phyloP scores from a whole-genome alignment of 1,139 yeast species.

The Blastobotrys buckinghamii region DNA sequence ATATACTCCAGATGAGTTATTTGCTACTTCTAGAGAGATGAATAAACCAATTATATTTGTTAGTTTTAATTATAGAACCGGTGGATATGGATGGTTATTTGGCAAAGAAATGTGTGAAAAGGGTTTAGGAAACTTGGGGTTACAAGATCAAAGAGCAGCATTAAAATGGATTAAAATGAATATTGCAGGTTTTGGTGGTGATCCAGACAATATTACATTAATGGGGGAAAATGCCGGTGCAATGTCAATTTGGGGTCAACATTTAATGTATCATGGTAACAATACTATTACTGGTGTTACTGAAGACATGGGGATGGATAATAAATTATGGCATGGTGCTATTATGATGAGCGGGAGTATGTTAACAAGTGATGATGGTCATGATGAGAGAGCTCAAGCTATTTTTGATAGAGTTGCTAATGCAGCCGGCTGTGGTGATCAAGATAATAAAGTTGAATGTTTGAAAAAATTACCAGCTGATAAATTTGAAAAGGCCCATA shows the following conservation, averaged over 20 bases:
- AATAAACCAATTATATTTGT: constrained; percentile 32
- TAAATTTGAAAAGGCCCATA: constrained; percentile 16
- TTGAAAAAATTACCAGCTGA: constrained; percentile 15
- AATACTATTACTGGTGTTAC: constrained; percentile 9
- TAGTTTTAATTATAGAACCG: constrained; percentile 33
- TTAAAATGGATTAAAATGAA: constrained; percentile 37
- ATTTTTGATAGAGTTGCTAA: constrained; percentile 11
- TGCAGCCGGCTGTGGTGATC: constrained; percentile 14
- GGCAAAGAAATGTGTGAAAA: constrained; percentile 25
- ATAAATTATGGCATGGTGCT: constrained; percentile 4
- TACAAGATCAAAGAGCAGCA: constrained; percentile 35
- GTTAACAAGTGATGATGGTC: constrained; percentile 14
- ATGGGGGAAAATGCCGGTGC: constrained; percentile 39
- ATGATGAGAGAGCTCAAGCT: neutral
- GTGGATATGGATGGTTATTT: constrained; percentile 31
- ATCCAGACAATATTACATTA: constrained; percentile 32
- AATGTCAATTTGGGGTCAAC: constrained; percentile 28
- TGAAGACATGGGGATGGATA: constrained; percentile 7
- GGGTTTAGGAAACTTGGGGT: constrained; percentile 28
- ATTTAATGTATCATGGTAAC: constrained; percentile 24
- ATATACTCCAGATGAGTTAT: neutral
- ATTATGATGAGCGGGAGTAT: constrained; percentile 9
- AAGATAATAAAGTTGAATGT: constrained; percentile 16
- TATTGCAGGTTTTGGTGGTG: constrained; percentile 37
- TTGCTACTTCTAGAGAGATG: neutral